A percentile compares a stretch with the other conserved stretches of the same genome.
Evolutionary conservation across 2,329 filamentous ascomycete species (phyloP).

Genomic region (Anisogramma anomala): DNA sequence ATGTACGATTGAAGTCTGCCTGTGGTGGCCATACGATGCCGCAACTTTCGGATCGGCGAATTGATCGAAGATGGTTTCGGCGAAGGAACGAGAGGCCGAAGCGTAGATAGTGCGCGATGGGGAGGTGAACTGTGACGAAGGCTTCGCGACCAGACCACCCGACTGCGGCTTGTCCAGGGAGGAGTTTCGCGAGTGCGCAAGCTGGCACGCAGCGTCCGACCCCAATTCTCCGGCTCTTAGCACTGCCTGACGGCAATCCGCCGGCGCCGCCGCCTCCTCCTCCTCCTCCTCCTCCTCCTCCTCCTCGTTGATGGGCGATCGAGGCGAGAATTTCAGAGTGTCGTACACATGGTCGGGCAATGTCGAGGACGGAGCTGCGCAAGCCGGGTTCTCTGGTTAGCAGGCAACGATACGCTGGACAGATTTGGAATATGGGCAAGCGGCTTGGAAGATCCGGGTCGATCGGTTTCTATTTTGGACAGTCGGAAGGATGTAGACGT

Average conservation of each 20-base stretch:
- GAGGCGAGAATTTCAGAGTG: slow-evolving; percentile 39
- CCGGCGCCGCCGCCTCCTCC: too few species aligned
- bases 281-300: too few species aligned
- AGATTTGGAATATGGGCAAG: background rate
- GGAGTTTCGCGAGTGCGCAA: slow-evolving; percentile 46
- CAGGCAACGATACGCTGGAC: background rate
- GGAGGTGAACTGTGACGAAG: slow-evolving; percentile 20
- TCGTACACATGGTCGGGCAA: slow-evolving; percentile 44
- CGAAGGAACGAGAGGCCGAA: slow-evolving; percentile 29
- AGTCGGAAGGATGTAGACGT: too few species aligned
- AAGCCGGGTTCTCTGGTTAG: slow-evolving; percentile 15
- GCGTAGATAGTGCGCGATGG: slow-evolving; percentile 30
- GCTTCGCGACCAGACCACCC: slow-evolving; percentile 21
- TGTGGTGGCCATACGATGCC: slow-evolving; percentile 66
- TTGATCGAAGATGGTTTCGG: slow-evolving; percentile 37
- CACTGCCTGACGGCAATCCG: slow-evolving; percentile 41
- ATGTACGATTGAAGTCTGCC: slow-evolving; percentile 95
- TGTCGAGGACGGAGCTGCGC: slow-evolving; percentile 47
- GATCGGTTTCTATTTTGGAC: background rate
- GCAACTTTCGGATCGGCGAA: slow-evolving; percentile 43
- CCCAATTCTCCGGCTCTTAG: slow-evolving; percentile 33
- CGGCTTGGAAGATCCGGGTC: background rate
- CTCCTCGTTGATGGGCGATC: slow-evolving; percentile 42
- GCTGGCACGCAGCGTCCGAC: slow-evolving; percentile 26
- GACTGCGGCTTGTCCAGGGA: slow-evolving; percentile 42